Evolutionary conservation across 1,139 yeast species (phyloP), one percentile per base, ranked within the genome.

Genomic region (Suhomyces wounanorum): DNA sequence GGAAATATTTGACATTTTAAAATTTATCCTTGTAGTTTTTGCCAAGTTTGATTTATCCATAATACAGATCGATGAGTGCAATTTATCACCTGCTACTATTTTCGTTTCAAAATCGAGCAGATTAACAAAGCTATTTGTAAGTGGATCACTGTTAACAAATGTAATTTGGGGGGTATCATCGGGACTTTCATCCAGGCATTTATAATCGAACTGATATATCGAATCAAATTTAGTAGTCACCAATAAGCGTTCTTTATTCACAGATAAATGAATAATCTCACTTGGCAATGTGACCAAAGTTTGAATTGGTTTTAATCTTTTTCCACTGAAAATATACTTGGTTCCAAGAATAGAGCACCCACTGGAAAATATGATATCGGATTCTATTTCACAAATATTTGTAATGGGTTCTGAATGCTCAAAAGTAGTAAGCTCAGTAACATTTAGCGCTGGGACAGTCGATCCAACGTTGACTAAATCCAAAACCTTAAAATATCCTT

Each of bases 171-270:
- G 46, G 10, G 40, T 49, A 33, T 46, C 52, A 13, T 47, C 21
- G 11, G 18, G 18, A 1, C 43, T 55, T 13, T 39, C 30, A 14
- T 39, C 42, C 42, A 39, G 42, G 8, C 31, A 39, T 26, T 39
- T 39, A 45, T 63, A 62, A 17, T 54, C 53, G 51, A 72, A 69
- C 46, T 64, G 68, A 30, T 60, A 69, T 3, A 72, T 60, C 0
- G 83, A 78, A 52, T 78, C 81, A 46, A 63, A 65, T 13, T 69
- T 71, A 0, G 83, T 76, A 0, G 78, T 66, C 2, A 79, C 63
- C 21, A 66, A 58, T 11, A 59, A 31, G 21, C 43, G 49, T 26
- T 47, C 53, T 2, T 58, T 61, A 2, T 60, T 61, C 3, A 60
- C 55, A 9, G 65, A 61, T 40, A 81, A 61, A 1, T 70, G 67